These are phyloP conservation scores for Teunomyces aglyptinius DNA, from an alignment of 805 yeast species.

Conservation along the genomic window DNA sequence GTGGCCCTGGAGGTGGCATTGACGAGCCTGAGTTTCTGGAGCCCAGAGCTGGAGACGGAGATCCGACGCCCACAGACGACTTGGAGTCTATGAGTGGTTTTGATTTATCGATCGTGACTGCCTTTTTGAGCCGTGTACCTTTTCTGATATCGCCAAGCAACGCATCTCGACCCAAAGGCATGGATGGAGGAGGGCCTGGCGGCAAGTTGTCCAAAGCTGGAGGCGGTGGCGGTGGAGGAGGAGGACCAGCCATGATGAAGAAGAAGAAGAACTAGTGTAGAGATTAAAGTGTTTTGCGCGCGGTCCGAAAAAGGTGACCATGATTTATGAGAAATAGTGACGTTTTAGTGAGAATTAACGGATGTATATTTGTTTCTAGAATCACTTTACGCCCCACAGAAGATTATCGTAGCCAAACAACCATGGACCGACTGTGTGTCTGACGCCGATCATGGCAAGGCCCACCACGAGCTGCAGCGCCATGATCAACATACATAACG, in stretches of 20 bases:
- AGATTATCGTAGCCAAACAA: conserved; percentile 88
- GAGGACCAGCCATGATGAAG: conserved; percentile 24
- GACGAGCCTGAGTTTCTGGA: conserved; percentile 12
- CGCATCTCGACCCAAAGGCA: conserved; percentile 38
- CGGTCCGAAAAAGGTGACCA: no score
- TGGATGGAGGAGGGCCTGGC: conserved; percentile 21
- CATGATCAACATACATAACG: conserved; percentile 60
- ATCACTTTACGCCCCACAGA: conserved; percentile 36
- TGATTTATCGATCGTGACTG: conserved; percentile 44
- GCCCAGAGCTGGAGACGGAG: conserved; percentile 24
- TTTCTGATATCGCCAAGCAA: conserved; percentile 81
- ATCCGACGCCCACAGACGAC: conserved; percentile 30
- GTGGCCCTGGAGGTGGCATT: conserved; percentile 27
- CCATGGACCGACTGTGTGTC: conserved; percentile 85
- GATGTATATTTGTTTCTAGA: no score
- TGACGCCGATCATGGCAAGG: conserved; percentile 56
- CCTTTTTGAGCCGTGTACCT: conserved; percentile 41
- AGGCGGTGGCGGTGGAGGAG: conserved; percentile 35
- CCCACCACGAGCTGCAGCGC: conserved; percentile 67
- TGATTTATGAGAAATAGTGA: no score
- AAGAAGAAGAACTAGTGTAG: not conserved
- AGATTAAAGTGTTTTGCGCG: no score
- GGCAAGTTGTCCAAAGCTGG: conserved; percentile 12
- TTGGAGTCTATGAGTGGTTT: conserved; percentile 57
- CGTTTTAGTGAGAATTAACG: no score